These are phyloP conservation scores for Exidia glandulosa DNA, from an alignment of 768 basidiomycete genomes.

Conservation along the genomic window DNA sequence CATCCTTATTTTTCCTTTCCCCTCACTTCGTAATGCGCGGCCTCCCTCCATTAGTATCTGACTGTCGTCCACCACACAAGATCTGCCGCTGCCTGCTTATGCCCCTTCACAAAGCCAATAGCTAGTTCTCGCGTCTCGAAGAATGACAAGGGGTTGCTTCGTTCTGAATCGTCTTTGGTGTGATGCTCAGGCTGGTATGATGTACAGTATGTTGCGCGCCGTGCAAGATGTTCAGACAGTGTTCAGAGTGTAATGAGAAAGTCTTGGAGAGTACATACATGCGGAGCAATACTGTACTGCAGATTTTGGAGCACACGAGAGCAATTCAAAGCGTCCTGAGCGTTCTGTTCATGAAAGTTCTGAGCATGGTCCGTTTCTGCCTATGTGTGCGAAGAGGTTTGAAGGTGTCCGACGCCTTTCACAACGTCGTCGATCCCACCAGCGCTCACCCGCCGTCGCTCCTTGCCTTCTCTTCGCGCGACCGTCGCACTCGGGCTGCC, in stretches of 20 bases:
- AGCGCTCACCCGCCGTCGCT: not conserved
- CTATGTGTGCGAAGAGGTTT: not conserved
- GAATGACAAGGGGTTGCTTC: not conserved
- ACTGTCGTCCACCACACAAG: not conserved
- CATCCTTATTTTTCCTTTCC: not conserved
- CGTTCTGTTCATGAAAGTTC: no score
- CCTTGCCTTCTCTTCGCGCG: not conserved
- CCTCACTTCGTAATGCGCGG: not conserved
- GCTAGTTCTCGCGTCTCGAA: not conserved
- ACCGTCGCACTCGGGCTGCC: not conserved
- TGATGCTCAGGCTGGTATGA: not conserved
- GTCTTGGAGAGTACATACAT: no score
- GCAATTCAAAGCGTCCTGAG: no score
- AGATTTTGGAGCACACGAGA: no score
- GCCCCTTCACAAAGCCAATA: not conserved
- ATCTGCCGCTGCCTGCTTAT: not conserved
- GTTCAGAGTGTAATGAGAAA: no score
- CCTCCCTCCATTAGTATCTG: not conserved
- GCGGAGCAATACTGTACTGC: no score
- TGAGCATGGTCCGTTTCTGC: no score
- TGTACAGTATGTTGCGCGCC: no score
- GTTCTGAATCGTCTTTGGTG: not conserved
- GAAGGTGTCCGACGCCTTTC: not conserved
- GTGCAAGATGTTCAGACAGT: no score
- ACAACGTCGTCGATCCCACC: not conserved